These are phyloP conservation scores for Quercus lobata DNA, from an alignment of 331 rosid genomes.

Conservation along the genomic window DNA sequence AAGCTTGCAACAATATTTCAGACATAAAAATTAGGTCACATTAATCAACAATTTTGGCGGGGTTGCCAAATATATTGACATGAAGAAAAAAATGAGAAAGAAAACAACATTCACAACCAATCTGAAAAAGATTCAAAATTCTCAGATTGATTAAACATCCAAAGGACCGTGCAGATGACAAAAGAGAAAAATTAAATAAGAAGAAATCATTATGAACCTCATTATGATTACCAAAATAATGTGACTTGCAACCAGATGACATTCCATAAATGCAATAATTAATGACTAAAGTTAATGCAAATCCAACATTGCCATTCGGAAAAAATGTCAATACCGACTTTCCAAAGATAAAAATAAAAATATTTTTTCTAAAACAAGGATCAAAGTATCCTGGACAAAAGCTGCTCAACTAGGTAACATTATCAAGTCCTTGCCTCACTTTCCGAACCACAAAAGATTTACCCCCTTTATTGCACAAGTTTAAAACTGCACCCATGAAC, in stretches of 20 bases:
- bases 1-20: slow-evolving; percentile 1
- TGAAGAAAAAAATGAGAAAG: not conserved
- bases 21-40: not conserved
- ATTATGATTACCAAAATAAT: not conserved
- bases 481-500: not conserved
- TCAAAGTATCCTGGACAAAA: not conserved
- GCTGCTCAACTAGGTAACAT: not conserved
- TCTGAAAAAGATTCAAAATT: not conserved
- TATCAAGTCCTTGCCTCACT: not conserved
- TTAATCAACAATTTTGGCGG: not conserved
- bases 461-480: not conserved
- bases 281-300: not conserved
- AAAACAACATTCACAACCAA: not conserved
- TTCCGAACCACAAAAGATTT: not conserved
- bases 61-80: not conserved
- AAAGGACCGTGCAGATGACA: not conserved
- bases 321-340: not conserved
- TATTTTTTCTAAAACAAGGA: not conserved
- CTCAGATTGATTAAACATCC: not conserved
- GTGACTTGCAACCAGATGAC: not conserved
- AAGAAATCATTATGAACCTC: not conserved
- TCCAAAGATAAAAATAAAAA: not conserved
- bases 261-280: not conserved
- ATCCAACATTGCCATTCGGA: not conserved
- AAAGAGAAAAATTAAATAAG: not conserved